Conservation (phyloP, 805 yeast genomes). For the Candida easanensis region DNA sequence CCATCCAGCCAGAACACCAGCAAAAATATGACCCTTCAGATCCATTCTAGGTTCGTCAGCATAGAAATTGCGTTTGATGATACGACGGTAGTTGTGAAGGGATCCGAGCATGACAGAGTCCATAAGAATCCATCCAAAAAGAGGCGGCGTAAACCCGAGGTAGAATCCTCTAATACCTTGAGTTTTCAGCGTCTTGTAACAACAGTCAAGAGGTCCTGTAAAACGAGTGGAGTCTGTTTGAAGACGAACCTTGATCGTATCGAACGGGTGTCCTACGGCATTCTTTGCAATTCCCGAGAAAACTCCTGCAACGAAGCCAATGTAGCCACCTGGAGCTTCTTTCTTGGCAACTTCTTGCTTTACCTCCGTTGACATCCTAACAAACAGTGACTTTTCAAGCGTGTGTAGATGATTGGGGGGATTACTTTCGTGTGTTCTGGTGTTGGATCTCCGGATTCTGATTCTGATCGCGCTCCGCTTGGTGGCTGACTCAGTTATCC, state of each 20-base stretch:
- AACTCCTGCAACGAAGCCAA: conserved; percentile 87
- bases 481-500: too few species aligned
- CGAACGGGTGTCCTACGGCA: conserved; percentile 91
- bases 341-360: not conserved
- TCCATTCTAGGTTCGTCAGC: conserved; percentile 63
- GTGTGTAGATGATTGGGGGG: too few species aligned
- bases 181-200: conserved; percentile 60
- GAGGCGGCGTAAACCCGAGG: conserved; percentile 90
- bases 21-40: conserved; percentile 67
- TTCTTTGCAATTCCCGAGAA: conserved; percentile 86
- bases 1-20: conserved; percentile 80
- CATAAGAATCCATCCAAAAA: conserved; percentile 92
- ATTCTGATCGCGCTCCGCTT: too few species aligned
- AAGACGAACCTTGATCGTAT: conserved; percentile 81
- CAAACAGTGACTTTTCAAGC: too few species aligned
- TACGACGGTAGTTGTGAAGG: conserved; percentile 69
- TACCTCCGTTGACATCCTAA: not conserved
- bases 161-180: conserved; percentile 83
- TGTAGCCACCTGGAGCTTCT: conserved; percentile 30
- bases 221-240: conserved; percentile 75
- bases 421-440: too few species aligned
- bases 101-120: conserved; percentile 90
- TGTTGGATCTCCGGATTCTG: too few species aligned
- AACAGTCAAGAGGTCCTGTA: conserved; percentile 81
- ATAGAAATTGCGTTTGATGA: conserved; percentile 63